These are phyloP conservation scores for Paramecium octaurelia DNA, from an alignment of 73 alveolate species.

Conservation along the genomic window DNA sequence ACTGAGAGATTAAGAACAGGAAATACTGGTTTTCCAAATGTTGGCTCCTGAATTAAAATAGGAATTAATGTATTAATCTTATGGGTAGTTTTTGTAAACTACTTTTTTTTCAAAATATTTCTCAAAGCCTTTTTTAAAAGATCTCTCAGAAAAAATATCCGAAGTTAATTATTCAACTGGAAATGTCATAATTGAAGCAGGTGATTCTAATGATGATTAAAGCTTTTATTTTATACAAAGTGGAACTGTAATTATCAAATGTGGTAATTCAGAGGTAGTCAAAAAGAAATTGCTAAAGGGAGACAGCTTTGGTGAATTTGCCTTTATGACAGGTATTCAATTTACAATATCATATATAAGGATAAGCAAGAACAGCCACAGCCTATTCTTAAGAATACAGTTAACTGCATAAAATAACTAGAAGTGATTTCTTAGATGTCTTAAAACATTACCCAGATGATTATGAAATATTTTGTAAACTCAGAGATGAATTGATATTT, in stretches of 20 bases:
- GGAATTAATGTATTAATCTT: not conserved
- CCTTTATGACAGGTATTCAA: conserved; percentile 1
- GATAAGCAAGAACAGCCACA: conserved; percentile 50
- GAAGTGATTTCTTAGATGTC: conserved; percentile 36
- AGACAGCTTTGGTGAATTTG: conserved; percentile 28
- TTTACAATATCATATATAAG: not conserved
- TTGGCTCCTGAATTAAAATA: conserved; percentile 32
- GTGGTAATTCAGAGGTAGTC: not conserved
- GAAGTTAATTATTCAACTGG: not conserved
- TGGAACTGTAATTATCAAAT: not conserved
- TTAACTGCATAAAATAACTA: conserved; percentile 6
- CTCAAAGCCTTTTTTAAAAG: not conserved
- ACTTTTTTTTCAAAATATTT: not conserved
- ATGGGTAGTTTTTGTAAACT: not conserved
- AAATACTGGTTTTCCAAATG: not conserved
- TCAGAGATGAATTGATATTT: conserved; percentile 27
- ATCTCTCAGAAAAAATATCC: not conserved
- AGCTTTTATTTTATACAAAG: not conserved
- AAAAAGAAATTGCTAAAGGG: not conserved
- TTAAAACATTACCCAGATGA: conserved; percentile 24
- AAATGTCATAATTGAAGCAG: not conserved
- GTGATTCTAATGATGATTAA: not conserved
- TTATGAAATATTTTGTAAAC: conserved; percentile 49
- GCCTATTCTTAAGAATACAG: conserved; percentile 33
- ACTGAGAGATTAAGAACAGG: not conserved